phyloP scores from a whole-genome alignment of 352 stramenopile genomes.

The Globisporangium nunn region DNA sequence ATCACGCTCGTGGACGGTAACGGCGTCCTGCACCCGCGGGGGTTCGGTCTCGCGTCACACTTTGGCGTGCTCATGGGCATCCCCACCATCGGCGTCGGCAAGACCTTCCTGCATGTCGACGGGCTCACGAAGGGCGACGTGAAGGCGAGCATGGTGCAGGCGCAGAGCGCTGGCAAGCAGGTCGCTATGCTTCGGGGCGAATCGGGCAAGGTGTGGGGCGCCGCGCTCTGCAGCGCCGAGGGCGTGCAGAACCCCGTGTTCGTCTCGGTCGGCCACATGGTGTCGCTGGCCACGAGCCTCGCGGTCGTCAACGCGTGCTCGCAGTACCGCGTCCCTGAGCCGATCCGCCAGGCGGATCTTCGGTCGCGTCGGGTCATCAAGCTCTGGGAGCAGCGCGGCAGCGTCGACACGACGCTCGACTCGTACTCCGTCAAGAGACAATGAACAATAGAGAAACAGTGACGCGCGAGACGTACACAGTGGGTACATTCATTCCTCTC shows the following conservation, averaged over 20 bases:
- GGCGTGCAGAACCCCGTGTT: conserved; percentile 76
- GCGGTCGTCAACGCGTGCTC: conserved; percentile 49
- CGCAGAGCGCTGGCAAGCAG: conserved; percentile 22
- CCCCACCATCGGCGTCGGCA: conserved; percentile 88
- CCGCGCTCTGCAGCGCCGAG: conserved; percentile 51
- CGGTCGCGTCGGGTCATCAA: conserved; percentile 68
- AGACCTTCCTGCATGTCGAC: conserved; percentile 88
- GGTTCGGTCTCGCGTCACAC: conserved; percentile 91
- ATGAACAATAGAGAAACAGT: conserved; percentile 1
- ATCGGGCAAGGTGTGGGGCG: conserved; percentile 72
- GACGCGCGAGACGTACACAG: neutral
- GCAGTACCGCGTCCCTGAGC: conserved; percentile 69
- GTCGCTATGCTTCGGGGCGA: conserved; percentile 40
- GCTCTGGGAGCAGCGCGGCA: conserved; percentile 41
- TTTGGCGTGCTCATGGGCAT: conserved; percentile 88
- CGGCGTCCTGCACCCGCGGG: conserved; percentile 79
- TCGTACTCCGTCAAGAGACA: conserved; percentile 13
- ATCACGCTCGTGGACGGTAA: conserved; percentile 93
- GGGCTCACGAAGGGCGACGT: conserved; percentile 72
- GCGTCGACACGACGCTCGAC: conserved; percentile 52
- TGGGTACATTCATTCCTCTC: neutral
- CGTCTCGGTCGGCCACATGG: conserved; percentile 70
- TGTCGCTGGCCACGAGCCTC: conserved; percentile 62
- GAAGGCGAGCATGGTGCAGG: conserved; percentile 41
- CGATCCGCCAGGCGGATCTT: conserved; percentile 82